These are phyloP conservation scores for Alternaria sp. DNA, from an alignment of 2,329 filamentous ascomycete genomes.

Conservation along the genomic window DNA sequence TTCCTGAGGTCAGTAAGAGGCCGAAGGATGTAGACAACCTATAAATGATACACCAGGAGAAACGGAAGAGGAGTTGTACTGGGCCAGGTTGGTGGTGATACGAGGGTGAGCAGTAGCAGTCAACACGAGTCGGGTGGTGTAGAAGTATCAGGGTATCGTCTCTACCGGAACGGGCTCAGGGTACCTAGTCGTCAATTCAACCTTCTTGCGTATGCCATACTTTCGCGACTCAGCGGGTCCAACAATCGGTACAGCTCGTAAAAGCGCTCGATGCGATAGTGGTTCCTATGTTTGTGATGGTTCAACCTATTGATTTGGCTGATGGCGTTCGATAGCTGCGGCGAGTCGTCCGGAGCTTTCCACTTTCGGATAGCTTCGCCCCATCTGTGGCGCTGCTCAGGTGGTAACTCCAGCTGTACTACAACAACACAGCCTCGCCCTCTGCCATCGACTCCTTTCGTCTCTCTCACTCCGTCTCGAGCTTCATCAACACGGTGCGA, in stretches of 20 bases:
- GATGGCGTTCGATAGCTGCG: not conserved
- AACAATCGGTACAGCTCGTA: not conserved
- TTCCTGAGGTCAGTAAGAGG: not conserved
- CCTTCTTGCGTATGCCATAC: not conserved
- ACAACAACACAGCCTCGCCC: conserved; percentile 5
- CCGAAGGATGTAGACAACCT: not conserved
- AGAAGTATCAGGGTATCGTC: not conserved
- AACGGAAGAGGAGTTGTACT: not conserved
- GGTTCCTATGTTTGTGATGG: not conserved
- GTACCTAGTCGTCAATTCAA: too few relatives aligned
- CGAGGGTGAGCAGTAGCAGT: not conserved
- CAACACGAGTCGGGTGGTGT: not conserved
- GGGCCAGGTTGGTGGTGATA: not conserved
- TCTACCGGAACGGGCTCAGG: not conserved
- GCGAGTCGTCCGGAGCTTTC: conserved; percentile 11
- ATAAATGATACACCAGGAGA: not conserved
- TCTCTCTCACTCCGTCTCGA: not conserved
- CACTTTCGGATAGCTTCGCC: conserved; percentile 16
- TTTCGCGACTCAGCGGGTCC: not conserved
- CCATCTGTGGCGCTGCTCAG: conserved; percentile 12
- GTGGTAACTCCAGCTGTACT: conserved; percentile 5
- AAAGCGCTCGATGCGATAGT: not conserved
- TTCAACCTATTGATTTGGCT: not conserved
- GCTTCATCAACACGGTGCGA: not conserved
- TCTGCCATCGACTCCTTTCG: not conserved